Evolutionary conservation across 2,329 filamentous ascomycete species (phyloP), one percentile per base, ranked within the genome.

Genomic region (Phaeomoniella chlamydospora): DNA sequence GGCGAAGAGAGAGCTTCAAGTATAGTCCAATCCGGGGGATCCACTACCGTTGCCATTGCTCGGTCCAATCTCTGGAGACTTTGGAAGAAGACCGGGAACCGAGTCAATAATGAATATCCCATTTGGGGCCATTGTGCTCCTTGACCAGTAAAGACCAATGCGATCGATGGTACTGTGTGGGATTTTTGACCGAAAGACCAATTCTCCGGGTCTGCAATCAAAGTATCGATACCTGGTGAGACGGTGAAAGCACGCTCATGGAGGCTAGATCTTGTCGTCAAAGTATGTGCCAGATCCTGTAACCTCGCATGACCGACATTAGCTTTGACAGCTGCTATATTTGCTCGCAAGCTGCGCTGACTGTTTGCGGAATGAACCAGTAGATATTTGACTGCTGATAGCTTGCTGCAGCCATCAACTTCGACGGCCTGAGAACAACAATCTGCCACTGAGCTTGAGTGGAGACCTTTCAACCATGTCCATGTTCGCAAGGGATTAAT

Each of bases 191-290:
- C 9, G 16, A 15, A 15, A 34, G 32, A 34, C 9, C 4, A 6
- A 18, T 16, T 17, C 17, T 18, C n/a, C 13, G 18, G n/a, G n/a
- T 34, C 12, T 17, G 13, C 17, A 4, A 12, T 34, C 11, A 34
- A n/a, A n/a, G n/a, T n/a, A n/a, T n/a, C n/a, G n/a, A n/a, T n/a
- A n/a, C n/a, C n/a, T n/a, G n/a, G n/a, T 67, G 6, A 65, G 48
- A 2, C 44, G 48, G 1, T 58, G 39, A 18, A 68, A 52, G 29
- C 64, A 60, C 5, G 65, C 48, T 36, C 67, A 68, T 1, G 62
- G 61, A 0, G 61, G 58, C 2, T 68, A 44, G 1, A 41, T 41
- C 5, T 48, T 50, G 19, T 64, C 49, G 34, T 59, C 55, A 45
- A 70, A 11, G 33, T 34, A 14, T 19, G 18, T n/a, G 33, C 17